A percentile compares a stretch with the other conserved stretches of the same genome.
Conservation (phyloP, 1,139 yeast genomes). For the Waltiozyma sp. region DNA sequence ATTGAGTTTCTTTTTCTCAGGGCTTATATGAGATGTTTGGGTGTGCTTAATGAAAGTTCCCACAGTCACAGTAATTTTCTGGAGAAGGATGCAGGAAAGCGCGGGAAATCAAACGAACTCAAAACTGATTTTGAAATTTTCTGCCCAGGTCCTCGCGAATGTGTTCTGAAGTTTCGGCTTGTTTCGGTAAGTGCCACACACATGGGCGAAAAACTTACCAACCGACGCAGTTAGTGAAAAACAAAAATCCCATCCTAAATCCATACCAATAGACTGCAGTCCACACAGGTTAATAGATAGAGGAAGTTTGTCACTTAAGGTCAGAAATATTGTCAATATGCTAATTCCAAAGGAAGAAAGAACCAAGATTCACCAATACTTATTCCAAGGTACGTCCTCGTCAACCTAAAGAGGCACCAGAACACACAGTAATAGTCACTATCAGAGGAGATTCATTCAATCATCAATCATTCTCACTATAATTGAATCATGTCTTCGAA, state of each 20-base stretch:
- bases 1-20: not conserved
- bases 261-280: conserved; percentile 5
- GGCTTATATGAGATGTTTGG: conserved; percentile 3
- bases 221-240: conserved; percentile 11
- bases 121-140: not conserved
- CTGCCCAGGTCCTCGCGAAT: not conserved
- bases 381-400: conserved; percentile 82
- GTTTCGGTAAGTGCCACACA: not conserved
- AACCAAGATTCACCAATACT: conserved; percentile 98
- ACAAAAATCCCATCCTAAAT: conserved; percentile 15
- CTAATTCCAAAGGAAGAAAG: conserved; percentile 99
- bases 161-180: not conserved
- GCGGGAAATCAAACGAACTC: not conserved
- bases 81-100: not conserved
- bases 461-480: not conserved
- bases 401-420: not conserved
- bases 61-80: not conserved
- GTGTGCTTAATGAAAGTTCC: conserved; percentile 7
- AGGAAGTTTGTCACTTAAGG: conserved; percentile 3
- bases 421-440: not conserved
- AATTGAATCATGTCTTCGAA: no score
- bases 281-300: not conserved
- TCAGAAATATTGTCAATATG: conserved; percentile 44
- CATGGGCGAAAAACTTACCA: not conserved
- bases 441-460: not conserved